phyloP scores from a whole-genome alignment of 2,329 filamentous ascomycete species.

The Fusarium sp. region DNA sequence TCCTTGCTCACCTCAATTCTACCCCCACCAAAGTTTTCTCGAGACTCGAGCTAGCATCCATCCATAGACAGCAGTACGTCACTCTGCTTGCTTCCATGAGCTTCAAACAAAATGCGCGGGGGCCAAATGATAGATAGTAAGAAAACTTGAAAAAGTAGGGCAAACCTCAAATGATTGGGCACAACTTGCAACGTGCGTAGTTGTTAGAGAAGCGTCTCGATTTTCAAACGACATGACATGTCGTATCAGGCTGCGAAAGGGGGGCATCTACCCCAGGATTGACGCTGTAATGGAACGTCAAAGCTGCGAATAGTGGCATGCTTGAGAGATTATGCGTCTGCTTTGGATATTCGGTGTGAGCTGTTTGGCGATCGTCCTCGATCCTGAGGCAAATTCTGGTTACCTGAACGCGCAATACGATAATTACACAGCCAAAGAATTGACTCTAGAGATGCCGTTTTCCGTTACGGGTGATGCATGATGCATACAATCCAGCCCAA shows the following conservation, averaged over 20 bases:
- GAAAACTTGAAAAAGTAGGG: background rate
- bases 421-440: conserved; percentile 5
- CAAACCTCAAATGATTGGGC: conserved; percentile 4
- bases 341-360: conserved; percentile 21
- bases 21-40: conserved; percentile 2
- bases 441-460: conserved; percentile 27
- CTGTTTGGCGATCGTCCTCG: background rate
- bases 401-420: conserved; percentile 16
- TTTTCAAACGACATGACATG: conserved; percentile 38
- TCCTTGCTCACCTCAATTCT: conserved; percentile 7
- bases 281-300: conserved; percentile 31
- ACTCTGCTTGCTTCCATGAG: conserved; percentile 2
- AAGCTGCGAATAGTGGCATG: conserved; percentile 35
- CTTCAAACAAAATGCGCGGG: conserved; percentile 1
- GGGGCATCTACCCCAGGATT: conserved; percentile 44
- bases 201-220: conserved; percentile 38
- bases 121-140: background rate
- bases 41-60: background rate
- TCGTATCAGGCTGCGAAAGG: conserved; percentile 33
- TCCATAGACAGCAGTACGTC: conserved; percentile 16
- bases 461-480: conserved; percentile 27
- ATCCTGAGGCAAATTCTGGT: conserved; percentile 3
- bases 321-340: conserved; percentile 2
- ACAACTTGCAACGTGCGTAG: background rate
- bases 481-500: conserved; percentile 26